Percentiles rank a stretch among this genome's conserved stretches.
Conservation (phyloP, 176 grass and related monocot species). For the Pharus latifolius region DNA sequence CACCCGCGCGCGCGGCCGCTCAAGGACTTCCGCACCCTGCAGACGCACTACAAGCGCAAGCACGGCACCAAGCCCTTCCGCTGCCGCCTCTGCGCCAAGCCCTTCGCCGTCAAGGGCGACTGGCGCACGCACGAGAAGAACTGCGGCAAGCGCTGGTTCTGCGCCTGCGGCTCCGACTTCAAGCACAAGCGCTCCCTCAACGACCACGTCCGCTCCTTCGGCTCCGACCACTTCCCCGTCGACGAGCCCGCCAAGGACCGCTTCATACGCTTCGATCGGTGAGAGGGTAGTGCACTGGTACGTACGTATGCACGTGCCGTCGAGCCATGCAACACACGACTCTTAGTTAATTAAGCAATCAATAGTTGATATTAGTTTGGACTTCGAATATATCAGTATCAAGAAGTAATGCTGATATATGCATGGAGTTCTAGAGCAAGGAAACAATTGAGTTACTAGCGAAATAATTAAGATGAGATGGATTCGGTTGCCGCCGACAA, state of each 20-base stretch:
- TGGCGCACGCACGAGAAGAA: conserved; percentile 99
- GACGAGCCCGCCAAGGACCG: conserved; percentile 6
- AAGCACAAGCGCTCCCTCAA: conserved; percentile 97
- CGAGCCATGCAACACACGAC: not conserved
- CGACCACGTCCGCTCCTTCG: conserved; percentile 83
- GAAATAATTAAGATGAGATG: conserved; percentile 28
- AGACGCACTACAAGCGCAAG: conserved; percentile 99
- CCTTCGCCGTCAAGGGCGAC: conserved; percentile 96
- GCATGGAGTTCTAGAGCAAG: not conserved
- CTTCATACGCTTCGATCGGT: conserved; percentile 49
- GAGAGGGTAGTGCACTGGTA: not conserved
- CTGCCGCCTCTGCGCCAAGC: conserved; percentile 85
- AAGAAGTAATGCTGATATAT: not conserved
- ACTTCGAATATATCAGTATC: not conserved
- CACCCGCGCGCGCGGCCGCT: conserved; percentile 72
- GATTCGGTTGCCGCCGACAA: not conserved
- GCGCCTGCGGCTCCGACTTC: conserved; percentile 91
- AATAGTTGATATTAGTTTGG: not conserved
- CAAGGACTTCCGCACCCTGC: conserved; percentile 96
- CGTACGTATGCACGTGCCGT: not conserved
- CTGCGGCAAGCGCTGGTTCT: conserved; percentile 91
- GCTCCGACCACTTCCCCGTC: conserved; percentile 38
- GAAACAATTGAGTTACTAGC: not conserved
- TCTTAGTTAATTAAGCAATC: not conserved
- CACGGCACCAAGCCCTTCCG: conserved; percentile 74